phyloP scores from a whole-genome alignment of 1,139 yeast genomes.

The Saccharomyces hybrid region DNA sequence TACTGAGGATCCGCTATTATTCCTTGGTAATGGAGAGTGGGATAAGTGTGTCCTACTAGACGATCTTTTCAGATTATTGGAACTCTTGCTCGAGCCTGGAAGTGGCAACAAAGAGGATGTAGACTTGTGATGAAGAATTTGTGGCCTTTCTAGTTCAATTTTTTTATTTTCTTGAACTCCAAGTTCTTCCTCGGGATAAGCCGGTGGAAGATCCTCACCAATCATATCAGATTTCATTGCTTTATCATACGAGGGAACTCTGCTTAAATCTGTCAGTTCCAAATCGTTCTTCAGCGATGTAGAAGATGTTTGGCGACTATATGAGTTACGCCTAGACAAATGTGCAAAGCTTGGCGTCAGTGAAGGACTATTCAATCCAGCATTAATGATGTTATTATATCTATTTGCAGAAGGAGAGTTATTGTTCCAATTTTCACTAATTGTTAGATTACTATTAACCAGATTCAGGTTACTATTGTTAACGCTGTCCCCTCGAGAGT shows the following conservation, averaged over 20 bases:
- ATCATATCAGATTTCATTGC: constrained; percentile 50
- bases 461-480: background rate
- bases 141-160: constrained; percentile 15
- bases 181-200: constrained; percentile 36
- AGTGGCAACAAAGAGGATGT: constrained; percentile 14
- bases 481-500: background rate
- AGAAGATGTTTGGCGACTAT: constrained; percentile 15
- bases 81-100: constrained; percentile 9
- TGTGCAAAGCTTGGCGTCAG: constrained; percentile 48
- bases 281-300: constrained; percentile 29
- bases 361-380: constrained; percentile 29
- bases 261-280: constrained; percentile 43
- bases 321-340: constrained; percentile 52
- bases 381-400: background rate
- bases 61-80: constrained; percentile 13
- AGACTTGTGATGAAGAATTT: constrained; percentile 15
- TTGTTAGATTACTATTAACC: background rate
- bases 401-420: background rate
- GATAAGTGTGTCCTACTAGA: background rate
- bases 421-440: background rate
- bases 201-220: constrained; percentile 52
- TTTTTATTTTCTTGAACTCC: constrained; percentile 4
- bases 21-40: constrained; percentile 3
- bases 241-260: constrained; percentile 77
- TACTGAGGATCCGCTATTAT: constrained; percentile 19